Conservation (phyloP, 805 yeast species). For the Saturnispora silvae region DNA sequence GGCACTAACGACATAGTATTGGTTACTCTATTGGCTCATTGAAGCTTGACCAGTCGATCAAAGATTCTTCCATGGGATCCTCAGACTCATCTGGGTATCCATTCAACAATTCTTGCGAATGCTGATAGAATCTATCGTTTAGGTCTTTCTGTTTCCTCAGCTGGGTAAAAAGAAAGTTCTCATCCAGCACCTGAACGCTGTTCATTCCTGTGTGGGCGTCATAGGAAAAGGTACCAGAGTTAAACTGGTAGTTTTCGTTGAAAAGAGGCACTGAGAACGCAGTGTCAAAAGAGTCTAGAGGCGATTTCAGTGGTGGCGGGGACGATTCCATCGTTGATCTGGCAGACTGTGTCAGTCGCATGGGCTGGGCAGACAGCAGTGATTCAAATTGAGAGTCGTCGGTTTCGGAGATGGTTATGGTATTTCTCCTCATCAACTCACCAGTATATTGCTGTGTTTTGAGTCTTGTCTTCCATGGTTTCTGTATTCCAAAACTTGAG, state of each 20-base stretch:
- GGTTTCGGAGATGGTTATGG: background rate
- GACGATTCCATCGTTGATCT: background rate
- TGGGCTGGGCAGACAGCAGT: background rate
- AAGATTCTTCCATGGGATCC: background rate
- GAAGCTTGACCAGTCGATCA: slow-evolving; percentile 3
- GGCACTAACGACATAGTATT: too few species aligned
- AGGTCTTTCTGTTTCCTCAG: slow-evolving; percentile 1
- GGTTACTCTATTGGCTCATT: too few species aligned
- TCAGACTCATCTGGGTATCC: background rate
- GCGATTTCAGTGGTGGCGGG: too few species aligned
- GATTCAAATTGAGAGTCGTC: background rate
- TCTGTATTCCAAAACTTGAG: too few species aligned
- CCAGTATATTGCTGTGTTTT: too few species aligned
- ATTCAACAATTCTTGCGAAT: background rate
- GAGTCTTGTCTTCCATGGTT: background rate
- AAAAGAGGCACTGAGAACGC: background rate
- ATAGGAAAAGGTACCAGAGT: background rate
- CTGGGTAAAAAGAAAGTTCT: slow-evolving; percentile 1
- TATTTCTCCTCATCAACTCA: too few species aligned
- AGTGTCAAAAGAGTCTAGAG: background rate
- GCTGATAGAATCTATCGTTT: background rate
- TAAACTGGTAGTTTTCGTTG: background rate
- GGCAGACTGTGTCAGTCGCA: background rate
- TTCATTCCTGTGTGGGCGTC: background rate
- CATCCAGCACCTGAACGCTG: background rate